Evolutionary conservation across 805 yeast genomes (phyloP).

Genomic region (Starmerella geochares): DNA sequence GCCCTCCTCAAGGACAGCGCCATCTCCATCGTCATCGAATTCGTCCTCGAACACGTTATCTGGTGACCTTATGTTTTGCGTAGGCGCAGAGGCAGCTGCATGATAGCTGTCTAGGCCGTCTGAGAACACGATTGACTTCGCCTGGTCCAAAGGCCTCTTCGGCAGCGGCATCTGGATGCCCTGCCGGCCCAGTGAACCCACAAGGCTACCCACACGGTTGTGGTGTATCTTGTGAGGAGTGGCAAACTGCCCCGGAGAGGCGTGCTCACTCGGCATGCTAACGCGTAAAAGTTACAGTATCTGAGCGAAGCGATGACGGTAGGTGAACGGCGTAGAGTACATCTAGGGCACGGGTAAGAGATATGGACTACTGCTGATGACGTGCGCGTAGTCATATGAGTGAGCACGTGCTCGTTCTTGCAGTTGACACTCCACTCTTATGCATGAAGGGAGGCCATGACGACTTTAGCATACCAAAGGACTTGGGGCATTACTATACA

Average conservation of each 20-base stretch:
- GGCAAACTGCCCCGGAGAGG: background rate
- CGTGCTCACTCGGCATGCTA: background rate
- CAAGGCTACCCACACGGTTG: constrained; percentile 16
- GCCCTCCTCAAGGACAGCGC: constrained; percentile 24
- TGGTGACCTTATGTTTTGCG: background rate
- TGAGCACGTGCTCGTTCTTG: background rate
- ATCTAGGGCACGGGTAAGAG: background rate
- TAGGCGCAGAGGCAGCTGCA: background rate
- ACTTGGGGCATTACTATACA: too few species aligned
- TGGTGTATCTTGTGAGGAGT: constrained; percentile 2
- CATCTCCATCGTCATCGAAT: constrained; percentile 21
- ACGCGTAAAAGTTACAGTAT: too few species aligned
- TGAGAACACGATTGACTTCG: constrained; percentile 14
- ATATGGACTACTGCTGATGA: constrained; percentile 3
- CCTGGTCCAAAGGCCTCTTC: constrained; percentile 13
- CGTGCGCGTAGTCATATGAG: background rate
- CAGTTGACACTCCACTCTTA: background rate
- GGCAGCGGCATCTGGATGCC: constrained; percentile 17
- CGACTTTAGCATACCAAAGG: too few species aligned
- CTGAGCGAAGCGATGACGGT: background rate
- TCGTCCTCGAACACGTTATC: background rate
- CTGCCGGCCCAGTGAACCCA: constrained; percentile 24
- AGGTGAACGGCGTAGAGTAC: too few species aligned
- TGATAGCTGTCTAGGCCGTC: constrained; percentile 16
- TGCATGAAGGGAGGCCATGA: too few species aligned